These are phyloP conservation scores for Ganoderma sinense DNA, from an alignment of 1,284 basidiomycete genomes.

Conservation along the genomic window DNA sequence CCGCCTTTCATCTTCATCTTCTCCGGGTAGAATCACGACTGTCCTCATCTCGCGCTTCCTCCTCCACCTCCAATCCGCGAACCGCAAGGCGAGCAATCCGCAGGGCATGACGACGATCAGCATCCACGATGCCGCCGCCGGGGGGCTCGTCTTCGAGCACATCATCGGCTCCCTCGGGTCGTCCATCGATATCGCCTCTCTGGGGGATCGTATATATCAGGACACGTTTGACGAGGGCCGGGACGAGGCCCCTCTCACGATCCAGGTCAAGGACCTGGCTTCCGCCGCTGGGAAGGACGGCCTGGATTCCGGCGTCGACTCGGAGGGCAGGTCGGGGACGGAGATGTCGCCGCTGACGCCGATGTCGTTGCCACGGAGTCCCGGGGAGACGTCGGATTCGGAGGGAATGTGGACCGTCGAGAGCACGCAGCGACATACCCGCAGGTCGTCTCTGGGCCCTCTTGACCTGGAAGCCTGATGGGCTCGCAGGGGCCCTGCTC, in stretches of 20 bases:
- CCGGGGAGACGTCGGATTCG: not conserved
- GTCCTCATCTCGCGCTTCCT: constrained; percentile 20
- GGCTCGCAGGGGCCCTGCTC: no score
- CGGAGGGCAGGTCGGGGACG: not conserved
- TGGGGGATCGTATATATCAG: not conserved
- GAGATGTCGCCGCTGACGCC: not conserved
- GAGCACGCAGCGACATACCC: not conserved
- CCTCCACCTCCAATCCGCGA: constrained; percentile 14
- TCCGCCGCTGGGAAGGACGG: not conserved
- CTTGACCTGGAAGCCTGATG: not conserved
- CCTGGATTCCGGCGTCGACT: not conserved
- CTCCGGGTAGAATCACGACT: constrained; percentile 6
- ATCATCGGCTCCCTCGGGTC: not conserved
- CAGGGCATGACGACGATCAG: not conserved
- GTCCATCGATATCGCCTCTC: not conserved
- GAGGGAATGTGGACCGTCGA: not conserved
- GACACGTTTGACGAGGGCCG: not conserved
- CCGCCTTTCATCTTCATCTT: not conserved
- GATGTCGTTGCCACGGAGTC: not conserved
- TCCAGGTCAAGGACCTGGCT: not conserved
- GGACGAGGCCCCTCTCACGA: not conserved
- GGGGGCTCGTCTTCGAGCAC: constrained; percentile 1
- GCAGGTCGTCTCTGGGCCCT: not conserved
- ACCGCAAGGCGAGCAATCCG: constrained; percentile 1
- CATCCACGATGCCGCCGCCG: not conserved